Base-by-base conservation (phyloP, 257 asterid species). In the Voacanga thouarsii region DNA sequence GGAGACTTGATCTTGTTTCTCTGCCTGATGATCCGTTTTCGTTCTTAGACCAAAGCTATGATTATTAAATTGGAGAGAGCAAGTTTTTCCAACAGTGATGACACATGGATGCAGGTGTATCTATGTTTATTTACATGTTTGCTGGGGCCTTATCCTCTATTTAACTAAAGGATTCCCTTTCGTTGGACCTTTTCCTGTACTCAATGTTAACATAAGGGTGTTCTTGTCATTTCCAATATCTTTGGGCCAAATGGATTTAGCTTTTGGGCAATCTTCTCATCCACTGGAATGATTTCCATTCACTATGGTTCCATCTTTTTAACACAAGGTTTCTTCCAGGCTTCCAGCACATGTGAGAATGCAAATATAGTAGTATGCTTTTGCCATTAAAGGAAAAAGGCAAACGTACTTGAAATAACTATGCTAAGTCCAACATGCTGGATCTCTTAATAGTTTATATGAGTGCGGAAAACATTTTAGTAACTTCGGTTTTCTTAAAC, bases 91-190 rank as follows among this genome's bases (percentile, higher is more conserved):
- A 59, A 9, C 33, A 44, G 53, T 67, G 51, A 18, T 23, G 56
- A 77, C 80, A 66, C 51, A 45, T 50, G 68, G n/a, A 64, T 66
- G 45, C 11, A 5, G 24, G 67, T 37, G 16, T 3, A 63, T 47
- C 8, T 26, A 47, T 65, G 64, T 76, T 64, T 65, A 12, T 14
- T 61, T 30, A 8, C 18, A 37, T 77, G 43, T 77, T 49, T 50
- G 44, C 33, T 65, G 79, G 74, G 28, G 50, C 65, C 80, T 50
- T 77, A 4, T 50, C 55, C 75, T 33, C 43, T 47, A 51, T 53
- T 64, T 44, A 50, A n/a, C 49, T 6, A 49, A 6, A 56, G 57
- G 69, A 74, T 74, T n/a, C 56, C 69, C 56, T 74, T 74, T 65
- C 11, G 5, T 26, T 51, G 11, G 19, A 45, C 57, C 59, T 33